phyloP scores from a whole-genome alignment of 192 early-diverging fungal genomes.

The Gryganskiella cystojenkinii region DNA sequence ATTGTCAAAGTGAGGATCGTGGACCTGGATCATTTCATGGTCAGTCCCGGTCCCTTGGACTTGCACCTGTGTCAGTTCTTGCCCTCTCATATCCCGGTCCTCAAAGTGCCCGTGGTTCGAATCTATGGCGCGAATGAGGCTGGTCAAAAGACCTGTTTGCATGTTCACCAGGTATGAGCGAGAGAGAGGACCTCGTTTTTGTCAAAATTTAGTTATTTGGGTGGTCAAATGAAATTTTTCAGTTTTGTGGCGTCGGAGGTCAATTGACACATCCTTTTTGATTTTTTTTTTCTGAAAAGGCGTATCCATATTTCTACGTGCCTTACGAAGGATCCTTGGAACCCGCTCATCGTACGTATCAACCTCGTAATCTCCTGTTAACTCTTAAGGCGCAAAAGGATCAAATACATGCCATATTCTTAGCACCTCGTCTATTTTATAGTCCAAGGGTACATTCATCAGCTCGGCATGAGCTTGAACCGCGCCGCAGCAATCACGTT shows the following conservation, averaged over 20 bases:
- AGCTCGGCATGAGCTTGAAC: slow-evolving; percentile 75
- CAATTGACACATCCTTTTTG: neutral
- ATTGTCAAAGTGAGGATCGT: slow-evolving; percentile 65
- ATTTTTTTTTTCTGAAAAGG: slow-evolving; percentile 42
- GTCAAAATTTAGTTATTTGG: neutral
- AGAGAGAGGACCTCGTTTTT: neutral
- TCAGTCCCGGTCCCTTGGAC: slow-evolving; percentile 57
- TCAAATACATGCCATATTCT: no score
- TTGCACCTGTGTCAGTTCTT: slow-evolving; percentile 44
- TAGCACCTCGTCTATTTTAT: neutral
- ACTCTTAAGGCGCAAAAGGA: no score
- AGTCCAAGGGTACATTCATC: slow-evolving; percentile 59
- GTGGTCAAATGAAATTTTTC: neutral
- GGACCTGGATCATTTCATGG: slow-evolving; percentile 72
- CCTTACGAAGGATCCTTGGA: slow-evolving; percentile 66
- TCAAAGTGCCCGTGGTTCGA: slow-evolving; percentile 78
- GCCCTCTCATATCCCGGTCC: slow-evolving; percentile 52
- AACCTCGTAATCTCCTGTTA: slow-evolving; percentile 17
- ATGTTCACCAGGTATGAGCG: slow-evolving; percentile 77
- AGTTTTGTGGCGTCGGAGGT: slow-evolving; percentile 6
- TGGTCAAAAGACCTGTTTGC: slow-evolving; percentile 83
- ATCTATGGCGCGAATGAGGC: slow-evolving; percentile 79
- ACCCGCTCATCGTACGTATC: slow-evolving; percentile 23
- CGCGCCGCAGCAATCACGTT: slow-evolving; percentile 67
- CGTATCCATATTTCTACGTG: slow-evolving; percentile 86